Evolutionary conservation across 2,329 filamentous ascomycete species (phyloP).

Genomic region (Cordyceps sp.): DNA sequence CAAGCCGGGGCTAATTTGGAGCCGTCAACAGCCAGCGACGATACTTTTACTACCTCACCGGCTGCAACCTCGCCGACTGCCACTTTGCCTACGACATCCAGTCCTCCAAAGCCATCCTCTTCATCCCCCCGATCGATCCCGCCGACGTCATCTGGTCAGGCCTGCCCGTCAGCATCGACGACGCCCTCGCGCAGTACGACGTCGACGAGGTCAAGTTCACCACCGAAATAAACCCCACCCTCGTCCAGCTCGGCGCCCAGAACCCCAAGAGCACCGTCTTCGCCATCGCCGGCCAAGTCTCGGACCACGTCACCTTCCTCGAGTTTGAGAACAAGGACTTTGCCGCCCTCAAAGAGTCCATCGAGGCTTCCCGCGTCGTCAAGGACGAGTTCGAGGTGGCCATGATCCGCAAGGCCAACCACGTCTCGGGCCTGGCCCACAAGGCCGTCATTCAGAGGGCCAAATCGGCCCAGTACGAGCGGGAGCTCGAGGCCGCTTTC

Average conservation of each 20-base stretch:
- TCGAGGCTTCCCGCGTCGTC: conserved; percentile 51
- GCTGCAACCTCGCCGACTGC: conserved; percentile 65
- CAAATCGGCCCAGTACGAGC: conserved; percentile 54
- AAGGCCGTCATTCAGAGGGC: conserved; percentile 43
- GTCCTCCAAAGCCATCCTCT: conserved; percentile 60
- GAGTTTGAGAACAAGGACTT: conserved; percentile 51
- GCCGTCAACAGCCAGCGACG: conserved; percentile 56
- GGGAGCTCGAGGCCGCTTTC: conserved; percentile 70
- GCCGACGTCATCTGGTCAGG: conserved; percentile 89
- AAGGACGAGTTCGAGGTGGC: conserved; percentile 64
- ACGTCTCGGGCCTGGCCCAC: conserved; percentile 52
- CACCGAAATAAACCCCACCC: conserved; percentile 58
- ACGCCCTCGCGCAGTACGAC: conserved; percentile 64
- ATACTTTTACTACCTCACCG: conserved; percentile 89
- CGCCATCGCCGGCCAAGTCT: conserved; percentile 65
- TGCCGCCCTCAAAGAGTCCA: conserved; percentile 37
- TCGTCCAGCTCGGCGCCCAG: conserved; percentile 33
- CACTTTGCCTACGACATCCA: conserved; percentile 68
- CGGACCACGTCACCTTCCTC: conserved; percentile 53
- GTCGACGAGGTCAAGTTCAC: conserved; percentile 62
- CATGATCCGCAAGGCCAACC: conserved; percentile 55
- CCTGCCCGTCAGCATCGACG: conserved; percentile 58
- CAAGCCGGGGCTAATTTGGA: neutral
- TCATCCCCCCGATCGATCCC: conserved; percentile 79
- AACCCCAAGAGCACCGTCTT: conserved; percentile 37